These are phyloP conservation scores for Monilinia aucupariae DNA, from an alignment of 2,329 filamentous ascomycete species.

Conservation along the genomic window DNA sequence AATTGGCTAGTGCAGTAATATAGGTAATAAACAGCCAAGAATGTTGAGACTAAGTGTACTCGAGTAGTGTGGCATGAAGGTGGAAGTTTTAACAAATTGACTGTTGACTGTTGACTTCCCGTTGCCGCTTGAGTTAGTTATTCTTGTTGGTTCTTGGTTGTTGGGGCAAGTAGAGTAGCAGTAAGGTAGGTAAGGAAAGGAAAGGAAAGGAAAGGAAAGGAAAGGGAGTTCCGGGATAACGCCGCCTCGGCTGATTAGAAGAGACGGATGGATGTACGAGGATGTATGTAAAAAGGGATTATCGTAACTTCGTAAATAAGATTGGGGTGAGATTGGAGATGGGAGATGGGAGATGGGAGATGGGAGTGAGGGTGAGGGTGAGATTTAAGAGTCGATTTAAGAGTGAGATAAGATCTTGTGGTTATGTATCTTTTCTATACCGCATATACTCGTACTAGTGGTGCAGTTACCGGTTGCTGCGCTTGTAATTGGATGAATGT, in stretches of 20 bases:
- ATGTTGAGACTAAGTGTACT: too few species aligned
- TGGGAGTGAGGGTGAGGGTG: neutral
- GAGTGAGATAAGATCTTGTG: too few species aligned
- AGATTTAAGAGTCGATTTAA: too few species aligned
- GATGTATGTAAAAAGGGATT: too few species aligned
- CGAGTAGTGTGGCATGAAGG: constrained; percentile 12
- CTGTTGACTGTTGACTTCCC: neutral
- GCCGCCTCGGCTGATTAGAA: too few species aligned
- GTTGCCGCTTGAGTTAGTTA: neutral
- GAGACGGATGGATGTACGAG: too few species aligned
- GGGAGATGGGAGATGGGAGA: neutral
- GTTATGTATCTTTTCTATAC: neutral
- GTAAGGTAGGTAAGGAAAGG: too few species aligned
- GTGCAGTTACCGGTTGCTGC: constrained; percentile 1
- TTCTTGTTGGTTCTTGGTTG: constrained; percentile 2
- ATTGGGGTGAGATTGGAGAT: neutral
- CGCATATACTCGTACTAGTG: too few species aligned
- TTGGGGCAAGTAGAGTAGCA: neutral
- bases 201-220: too few species aligned
- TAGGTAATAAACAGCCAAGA: too few species aligned
- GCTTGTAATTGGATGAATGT: neutral
- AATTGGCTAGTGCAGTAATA: neutral
- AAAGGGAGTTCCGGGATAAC: too few species aligned
- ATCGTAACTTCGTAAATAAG: too few species aligned
- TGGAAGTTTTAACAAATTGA: neutral